Conservation (phyloP, 306 rosid genomes). For the Oemleria cerasiformis region DNA sequence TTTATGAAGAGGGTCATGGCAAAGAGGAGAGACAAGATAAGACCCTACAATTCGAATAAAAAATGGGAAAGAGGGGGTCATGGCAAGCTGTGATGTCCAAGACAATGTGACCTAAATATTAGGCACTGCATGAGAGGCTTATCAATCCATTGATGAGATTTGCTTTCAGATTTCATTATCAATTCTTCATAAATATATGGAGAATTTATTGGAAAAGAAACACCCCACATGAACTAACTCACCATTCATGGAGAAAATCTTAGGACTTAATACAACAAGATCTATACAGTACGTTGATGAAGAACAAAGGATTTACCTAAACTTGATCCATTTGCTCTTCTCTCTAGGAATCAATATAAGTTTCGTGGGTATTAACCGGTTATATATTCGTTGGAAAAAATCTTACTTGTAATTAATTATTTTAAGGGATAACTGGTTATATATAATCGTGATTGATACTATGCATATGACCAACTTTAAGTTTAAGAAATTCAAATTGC, state of each 20-base stretch:
- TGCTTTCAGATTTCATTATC: background rate
- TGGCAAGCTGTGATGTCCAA: background rate
- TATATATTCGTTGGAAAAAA: too few species aligned
- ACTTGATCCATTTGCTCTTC: too few species aligned
- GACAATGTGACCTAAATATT: slow-evolving; percentile 2
- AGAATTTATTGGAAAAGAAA: background rate
- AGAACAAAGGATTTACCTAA: too few species aligned
- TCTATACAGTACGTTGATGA: too few species aligned
- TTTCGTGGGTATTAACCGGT: too few species aligned
- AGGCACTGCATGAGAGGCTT: slow-evolving; percentile 8
- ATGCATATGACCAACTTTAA: too few species aligned
- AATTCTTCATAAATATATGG: background rate
- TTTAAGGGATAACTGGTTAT: too few species aligned
- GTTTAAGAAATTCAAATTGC: background rate
- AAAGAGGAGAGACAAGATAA: background rate
- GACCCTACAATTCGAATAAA: slow-evolving; percentile 1
- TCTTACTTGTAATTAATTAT: too few species aligned
- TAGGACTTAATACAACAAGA: too few species aligned
- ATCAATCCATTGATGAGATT: slow-evolving; percentile 1
- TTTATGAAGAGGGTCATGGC: too few species aligned
- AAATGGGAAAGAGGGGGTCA: background rate
- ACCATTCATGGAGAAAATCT: background rate
- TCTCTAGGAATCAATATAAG: too few species aligned
- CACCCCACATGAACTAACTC: background rate
- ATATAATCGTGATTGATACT: too few species aligned